Evolutionary conservation across 495 filamentous ascomycete genomes (phyloP).

Genomic region (Talaromyces nanjingensis): DNA sequence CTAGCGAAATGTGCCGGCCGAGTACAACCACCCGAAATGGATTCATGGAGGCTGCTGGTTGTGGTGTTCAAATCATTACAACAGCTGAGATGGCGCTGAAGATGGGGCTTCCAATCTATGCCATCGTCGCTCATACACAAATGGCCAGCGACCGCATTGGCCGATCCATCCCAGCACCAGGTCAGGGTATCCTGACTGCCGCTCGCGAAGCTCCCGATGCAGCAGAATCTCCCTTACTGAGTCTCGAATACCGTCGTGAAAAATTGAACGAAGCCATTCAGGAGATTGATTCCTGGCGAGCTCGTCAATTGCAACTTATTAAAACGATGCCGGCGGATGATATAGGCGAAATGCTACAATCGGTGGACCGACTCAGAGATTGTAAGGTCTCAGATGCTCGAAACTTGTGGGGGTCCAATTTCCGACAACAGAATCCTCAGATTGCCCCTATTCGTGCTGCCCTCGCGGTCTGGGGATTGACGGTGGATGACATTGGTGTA

Average conservation of each 20-base stretch:
- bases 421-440: conserved; percentile 8
- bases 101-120: conserved; percentile 18
- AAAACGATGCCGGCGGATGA: background rate
- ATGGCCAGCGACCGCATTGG: conserved; percentile 18
- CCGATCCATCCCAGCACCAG: conserved; percentile 21
- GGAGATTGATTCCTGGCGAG: background rate
- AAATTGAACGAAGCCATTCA: conserved; percentile 8
- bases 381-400: conserved; percentile 1
- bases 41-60: conserved; percentile 18
- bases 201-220: conserved; percentile 10
- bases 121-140: conserved; percentile 11
- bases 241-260: conserved; percentile 2
- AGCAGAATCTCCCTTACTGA: conserved; percentile 10
- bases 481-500: conserved; percentile 17
- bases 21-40: conserved; percentile 12
- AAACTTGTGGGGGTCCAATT: conserved; percentile 12
- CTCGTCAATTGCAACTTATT: background rate
- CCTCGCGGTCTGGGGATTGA: conserved; percentile 16
- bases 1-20: conserved; percentile 19
- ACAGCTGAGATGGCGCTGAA: conserved; percentile 15
- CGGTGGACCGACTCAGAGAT: background rate
- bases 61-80: conserved; percentile 17
- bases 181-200: conserved; percentile 16
- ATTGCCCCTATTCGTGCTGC: conserved; percentile 18
- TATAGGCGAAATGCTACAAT: background rate